These are phyloP conservation scores for Aureobasidium sp. DNA, from an alignment of 2,329 filamentous ascomycete species.

Conservation along the genomic window DNA sequence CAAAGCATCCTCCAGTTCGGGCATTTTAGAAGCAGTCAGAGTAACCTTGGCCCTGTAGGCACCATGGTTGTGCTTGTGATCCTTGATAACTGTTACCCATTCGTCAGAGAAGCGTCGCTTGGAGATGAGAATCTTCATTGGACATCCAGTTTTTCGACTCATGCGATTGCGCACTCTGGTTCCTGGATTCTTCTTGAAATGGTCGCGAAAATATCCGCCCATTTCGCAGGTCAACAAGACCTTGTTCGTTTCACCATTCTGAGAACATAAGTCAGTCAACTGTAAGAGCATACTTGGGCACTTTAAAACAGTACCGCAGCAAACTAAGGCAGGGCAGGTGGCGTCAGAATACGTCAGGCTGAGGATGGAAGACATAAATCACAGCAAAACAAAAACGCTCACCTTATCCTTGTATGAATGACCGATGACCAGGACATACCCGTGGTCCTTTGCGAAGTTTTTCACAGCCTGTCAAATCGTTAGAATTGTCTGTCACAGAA, in stretches of 20 bases:
- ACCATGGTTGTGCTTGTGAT: slow-evolving; percentile 20
- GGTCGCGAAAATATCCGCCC: slow-evolving; percentile 19
- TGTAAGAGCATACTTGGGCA: not conserved
- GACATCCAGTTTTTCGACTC: slow-evolving; percentile 20
- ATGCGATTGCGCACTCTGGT: slow-evolving; percentile 19
- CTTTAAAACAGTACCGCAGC: not conserved
- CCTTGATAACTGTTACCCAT: slow-evolving; percentile 19
- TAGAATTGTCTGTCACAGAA: not conserved
- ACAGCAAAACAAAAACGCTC: not conserved
- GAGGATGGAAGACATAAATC: not conserved
- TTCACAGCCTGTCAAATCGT: slow-evolving; percentile 13
- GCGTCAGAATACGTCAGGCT: not conserved
- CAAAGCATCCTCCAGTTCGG: slow-evolving; percentile 20
- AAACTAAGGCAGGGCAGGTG: slow-evolving; percentile 2
- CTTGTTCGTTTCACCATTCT: slow-evolving; percentile 17
- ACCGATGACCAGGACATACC: slow-evolving; percentile 20
- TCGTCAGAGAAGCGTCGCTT: slow-evolving; percentile 19
- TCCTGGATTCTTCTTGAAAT: slow-evolving; percentile 19
- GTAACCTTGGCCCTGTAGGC: slow-evolving; percentile 12
- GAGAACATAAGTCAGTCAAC: not conserved
- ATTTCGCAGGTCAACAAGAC: slow-evolving; percentile 20
- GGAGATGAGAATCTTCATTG: slow-evolving; percentile 19
- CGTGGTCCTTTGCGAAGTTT: slow-evolving; percentile 18
- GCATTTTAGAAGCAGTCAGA: slow-evolving; percentile 16
- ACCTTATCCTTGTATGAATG: slow-evolving; percentile 19